Percentiles rank a stretch among this genome's conserved stretches.
Evolutionary conservation across 2,329 filamentous ascomycete genomes (phyloP).

Genomic region (Ophiostoma sp.): DNA sequence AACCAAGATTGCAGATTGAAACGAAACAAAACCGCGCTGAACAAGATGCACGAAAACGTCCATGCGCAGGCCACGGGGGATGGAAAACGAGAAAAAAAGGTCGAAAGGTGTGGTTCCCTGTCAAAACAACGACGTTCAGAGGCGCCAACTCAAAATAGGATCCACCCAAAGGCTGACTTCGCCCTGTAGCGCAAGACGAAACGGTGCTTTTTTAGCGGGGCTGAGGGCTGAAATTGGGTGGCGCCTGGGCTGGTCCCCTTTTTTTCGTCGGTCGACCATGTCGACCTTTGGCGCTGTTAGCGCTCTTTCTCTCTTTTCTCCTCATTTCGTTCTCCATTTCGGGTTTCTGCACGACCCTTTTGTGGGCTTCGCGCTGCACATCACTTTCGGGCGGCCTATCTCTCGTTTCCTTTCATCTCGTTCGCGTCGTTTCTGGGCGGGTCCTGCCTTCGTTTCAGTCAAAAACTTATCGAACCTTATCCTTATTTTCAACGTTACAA

Average conservation of each 20-base stretch:
- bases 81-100: no score
- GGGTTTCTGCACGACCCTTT: no score
- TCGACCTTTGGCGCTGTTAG: no score
- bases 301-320: not conserved
- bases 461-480: not conserved
- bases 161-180: constrained; percentile 13
- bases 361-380: not conserved
- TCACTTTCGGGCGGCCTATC: not conserved
- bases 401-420: not conserved
- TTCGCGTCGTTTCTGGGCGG: not conserved
- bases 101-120: not conserved
- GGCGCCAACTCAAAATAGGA: not conserved
- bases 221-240: constrained; percentile 10
- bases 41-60: not conserved
- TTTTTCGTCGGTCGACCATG: not conserved
- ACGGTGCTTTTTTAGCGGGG: constrained; percentile 7
- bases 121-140: not conserved
- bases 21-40: constrained; percentile 3
- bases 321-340: not conserved
- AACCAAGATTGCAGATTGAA: not conserved
- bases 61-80: not conserved
- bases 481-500: not conserved
- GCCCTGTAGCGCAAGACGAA: not conserved
- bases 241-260: not conserved
- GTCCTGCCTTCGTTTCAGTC: not conserved